These are phyloP conservation scores for Spizellomyces sp. DNA, from an alignment of 192 early-diverging fungal species.

Conservation along the genomic window DNA sequence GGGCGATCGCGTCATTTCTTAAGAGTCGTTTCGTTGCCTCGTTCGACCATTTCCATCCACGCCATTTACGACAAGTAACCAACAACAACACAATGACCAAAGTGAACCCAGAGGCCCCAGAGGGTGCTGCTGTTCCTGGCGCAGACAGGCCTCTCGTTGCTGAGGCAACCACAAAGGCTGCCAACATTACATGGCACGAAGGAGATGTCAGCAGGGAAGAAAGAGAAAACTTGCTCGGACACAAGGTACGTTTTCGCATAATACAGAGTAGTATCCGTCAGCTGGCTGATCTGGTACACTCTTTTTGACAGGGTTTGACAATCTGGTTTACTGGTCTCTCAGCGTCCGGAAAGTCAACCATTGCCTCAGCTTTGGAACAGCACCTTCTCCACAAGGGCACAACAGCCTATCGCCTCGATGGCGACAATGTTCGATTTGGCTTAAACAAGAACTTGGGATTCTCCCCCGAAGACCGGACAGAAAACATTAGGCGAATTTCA, in stretches of 20 bases:
- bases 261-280: conserved; percentile 16
- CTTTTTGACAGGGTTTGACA: conserved; percentile 65
- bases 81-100: too few species aligned
- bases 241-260: conserved; percentile 44
- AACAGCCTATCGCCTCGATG: conserved; percentile 88
- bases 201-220: conserved; percentile 75
- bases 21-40: too few species aligned
- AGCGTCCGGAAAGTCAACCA: conserved; percentile 92
- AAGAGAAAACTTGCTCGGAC: conserved; percentile 68
- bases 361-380: conserved; percentile 90
- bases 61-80: too few species aligned
- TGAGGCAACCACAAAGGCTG: conserved; percentile 34
- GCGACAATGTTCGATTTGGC: conserved; percentile 97
- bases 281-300: too few species aligned
- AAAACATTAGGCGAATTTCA: conserved; percentile 94
- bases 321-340: conserved; percentile 95
- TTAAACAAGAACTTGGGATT: conserved; percentile 95
- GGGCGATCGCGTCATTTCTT: too few species aligned
- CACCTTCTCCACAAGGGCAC: conserved; percentile 74
- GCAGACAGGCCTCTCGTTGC: too few species aligned
- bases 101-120: too few species aligned
- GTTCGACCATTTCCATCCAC: too few species aligned
- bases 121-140: too few species aligned
- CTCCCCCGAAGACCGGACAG: conserved; percentile 84
- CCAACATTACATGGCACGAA: conserved; percentile 92